phyloP scores from a whole-genome alignment of 805 yeast species.

The Ogataea saltuana region DNA sequence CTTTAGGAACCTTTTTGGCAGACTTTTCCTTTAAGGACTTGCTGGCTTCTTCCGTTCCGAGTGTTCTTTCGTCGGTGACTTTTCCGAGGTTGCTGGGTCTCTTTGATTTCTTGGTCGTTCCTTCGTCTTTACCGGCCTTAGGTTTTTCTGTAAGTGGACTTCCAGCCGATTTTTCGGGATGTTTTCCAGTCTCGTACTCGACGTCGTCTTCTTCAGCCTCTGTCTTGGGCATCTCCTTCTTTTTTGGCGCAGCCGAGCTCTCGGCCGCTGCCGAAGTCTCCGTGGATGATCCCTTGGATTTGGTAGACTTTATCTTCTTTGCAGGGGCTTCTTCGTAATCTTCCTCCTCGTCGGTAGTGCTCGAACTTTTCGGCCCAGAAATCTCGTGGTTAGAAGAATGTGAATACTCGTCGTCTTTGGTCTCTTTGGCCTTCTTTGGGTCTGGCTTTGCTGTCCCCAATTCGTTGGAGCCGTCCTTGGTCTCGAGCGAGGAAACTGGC shows the following conservation, averaged over 20 bases:
- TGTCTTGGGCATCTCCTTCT: background rate
- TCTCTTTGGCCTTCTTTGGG: background rate
- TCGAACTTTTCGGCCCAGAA: background rate
- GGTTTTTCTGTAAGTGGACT: too few relatives aligned
- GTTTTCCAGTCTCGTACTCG: too few relatives aligned
- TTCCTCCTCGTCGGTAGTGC: conserved; percentile 4
- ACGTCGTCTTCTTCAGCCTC: too few relatives aligned
- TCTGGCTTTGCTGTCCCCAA: background rate
- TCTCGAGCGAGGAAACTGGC: background rate
- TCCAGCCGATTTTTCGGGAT: background rate
- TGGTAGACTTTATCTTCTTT: background rate
- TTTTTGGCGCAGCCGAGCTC: too few relatives aligned
- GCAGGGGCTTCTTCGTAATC: background rate
- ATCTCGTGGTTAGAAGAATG: too few relatives aligned
- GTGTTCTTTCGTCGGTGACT: conserved; percentile 13
- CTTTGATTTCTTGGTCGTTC: conserved; percentile 9
- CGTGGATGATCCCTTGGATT: background rate
- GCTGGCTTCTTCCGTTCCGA: conserved; percentile 16
- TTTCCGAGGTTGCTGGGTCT: conserved; percentile 16
- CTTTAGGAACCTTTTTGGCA: background rate
- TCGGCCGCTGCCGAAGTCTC: too few relatives aligned
- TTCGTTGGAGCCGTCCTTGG: background rate
- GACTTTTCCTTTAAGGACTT: conserved; percentile 1
- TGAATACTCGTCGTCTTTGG: background rate
- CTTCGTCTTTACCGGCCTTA: too few relatives aligned